Conservation (phyloP, 768 basidiomycete species). For the Phylloporus scabripes region DNA sequence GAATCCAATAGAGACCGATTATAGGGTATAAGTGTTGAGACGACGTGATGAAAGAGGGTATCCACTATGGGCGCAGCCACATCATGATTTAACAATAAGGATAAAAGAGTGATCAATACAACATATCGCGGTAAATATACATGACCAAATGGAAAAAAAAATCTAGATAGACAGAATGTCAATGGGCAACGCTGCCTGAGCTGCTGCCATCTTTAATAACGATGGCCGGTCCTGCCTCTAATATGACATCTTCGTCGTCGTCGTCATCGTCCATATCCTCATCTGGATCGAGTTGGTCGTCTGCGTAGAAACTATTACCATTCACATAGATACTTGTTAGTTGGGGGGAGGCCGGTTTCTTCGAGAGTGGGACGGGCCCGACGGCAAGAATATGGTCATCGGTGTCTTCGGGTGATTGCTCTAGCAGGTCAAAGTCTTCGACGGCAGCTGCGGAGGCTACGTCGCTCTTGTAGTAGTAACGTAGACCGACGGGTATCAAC, state of each 20-base stretch:
- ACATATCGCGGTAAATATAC: conserved; percentile 15
- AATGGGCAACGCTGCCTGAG: conserved; percentile 21
- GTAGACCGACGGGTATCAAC: conserved; percentile 86
- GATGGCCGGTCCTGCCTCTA: conserved; percentile 69
- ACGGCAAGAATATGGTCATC: conserved; percentile 51
- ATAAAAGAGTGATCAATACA: conserved; percentile 10
- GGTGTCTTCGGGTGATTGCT: conserved; percentile 30
- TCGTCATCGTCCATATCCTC: conserved; percentile 57
- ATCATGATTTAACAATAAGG: background rate
- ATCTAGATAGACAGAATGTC: conserved; percentile 9
- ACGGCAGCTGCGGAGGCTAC: conserved; percentile 37
- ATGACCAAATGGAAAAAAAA: conserved; percentile 9
- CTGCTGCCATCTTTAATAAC: conserved; percentile 34
- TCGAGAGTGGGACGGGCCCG: conserved; percentile 44
- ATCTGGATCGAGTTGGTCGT: conserved; percentile 48
- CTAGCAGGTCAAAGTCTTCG: conserved; percentile 32
- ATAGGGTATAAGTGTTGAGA: background rate
- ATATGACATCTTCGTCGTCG: conserved; percentile 62
- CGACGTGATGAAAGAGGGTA: background rate
- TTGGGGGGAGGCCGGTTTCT: conserved; percentile 36
- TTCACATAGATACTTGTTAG: conserved; percentile 32
- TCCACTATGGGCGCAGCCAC: conserved; percentile 7
- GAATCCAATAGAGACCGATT: background rate
- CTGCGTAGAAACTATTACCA: conserved; percentile 34
- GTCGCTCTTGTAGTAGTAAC: conserved; percentile 74